These are phyloP conservation scores for Pseudogymnoascus sp. DNA, from an alignment of 2,329 filamentous ascomycete genomes.

Conservation along the genomic window DNA sequence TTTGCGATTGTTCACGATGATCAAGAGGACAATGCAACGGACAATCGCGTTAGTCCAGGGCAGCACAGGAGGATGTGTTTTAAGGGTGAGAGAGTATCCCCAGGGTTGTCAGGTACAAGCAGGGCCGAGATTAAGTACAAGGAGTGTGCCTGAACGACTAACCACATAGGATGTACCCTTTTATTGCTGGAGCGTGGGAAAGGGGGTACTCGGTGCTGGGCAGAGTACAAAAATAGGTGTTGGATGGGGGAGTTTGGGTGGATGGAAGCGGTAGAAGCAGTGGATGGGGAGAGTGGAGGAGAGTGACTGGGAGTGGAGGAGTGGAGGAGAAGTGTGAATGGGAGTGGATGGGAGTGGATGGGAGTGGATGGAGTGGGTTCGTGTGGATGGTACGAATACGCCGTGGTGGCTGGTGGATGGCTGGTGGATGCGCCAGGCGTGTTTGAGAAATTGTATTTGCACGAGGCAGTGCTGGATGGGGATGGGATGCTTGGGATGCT, in stretches of 20 bases:
- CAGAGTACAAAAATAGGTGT: not conserved
- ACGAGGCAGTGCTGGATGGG: not conserved
- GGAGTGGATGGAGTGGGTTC: not conserved
- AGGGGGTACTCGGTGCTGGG: not conserved
- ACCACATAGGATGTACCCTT: not conserved
- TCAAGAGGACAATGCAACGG: not conserved
- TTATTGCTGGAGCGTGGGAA: not conserved
- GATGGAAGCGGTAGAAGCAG: not conserved
- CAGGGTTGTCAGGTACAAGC: not conserved
- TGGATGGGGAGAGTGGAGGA: not conserved
- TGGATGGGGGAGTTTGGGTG: not conserved
- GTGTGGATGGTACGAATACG: not conserved
- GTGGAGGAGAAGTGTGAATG: not conserved
- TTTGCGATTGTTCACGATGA: not conserved
- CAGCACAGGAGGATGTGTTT: not conserved
- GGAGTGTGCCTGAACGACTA: not conserved
- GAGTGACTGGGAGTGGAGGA: not conserved
- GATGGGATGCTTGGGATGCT: not conserved
- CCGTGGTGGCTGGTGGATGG: not conserved
- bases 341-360: not conserved
- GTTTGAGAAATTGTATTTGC: not conserved
- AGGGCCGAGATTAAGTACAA: not conserved
- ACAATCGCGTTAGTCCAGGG: not conserved
- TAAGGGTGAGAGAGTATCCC: not conserved
- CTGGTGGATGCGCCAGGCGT: not conserved